Evolutionary conservation across 73 alveolate genomes (phyloP), one percentile per base, ranked within the genome.

Genomic region (Durusdinium trenchii): DNA sequence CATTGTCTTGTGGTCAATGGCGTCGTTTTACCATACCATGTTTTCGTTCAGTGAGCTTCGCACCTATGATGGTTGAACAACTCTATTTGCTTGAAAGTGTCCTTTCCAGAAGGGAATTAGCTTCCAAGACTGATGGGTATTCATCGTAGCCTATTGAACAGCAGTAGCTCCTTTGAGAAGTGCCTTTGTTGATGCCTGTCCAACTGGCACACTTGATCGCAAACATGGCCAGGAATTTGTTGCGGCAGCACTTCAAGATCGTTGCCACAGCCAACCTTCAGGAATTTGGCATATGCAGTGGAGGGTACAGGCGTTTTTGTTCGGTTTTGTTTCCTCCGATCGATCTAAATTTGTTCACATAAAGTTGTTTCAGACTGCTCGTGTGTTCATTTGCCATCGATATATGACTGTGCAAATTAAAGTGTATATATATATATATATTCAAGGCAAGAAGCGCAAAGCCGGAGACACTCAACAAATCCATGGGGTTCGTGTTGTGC

Each of bases 171-270:
- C 91, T 43, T 81, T n/a, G 26, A 35, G 54, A n/a, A 2, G 79
- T 64, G 10, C 79, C 79, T 43, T 64, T 38, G 79, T 64, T 64
- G 79, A 64, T 64, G 79, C 45, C 79, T 43, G 79, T 32, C 79
- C 79, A 64, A 43, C 79, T 64, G 79, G 79, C 79, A 30, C 79
- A 64, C 36, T 64, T 64, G 36, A 64, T 64, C 10, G 79, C 79
- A 30, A 64, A 64, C 42, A 38, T 32, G 79, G 79, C 79, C 42
- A 64, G 79, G n/a, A 64, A 64, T 7, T 38, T 43, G n/a, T 14
- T 7, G 9, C 45, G 36, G 79, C 43, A 18, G 79, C 79, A 64
- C 45, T 43, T 7, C n/a, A 64, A 43, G 45, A 64, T 12, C 28
- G 79, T 12, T 38, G 28, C 18, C 20, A 64, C 42, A 30, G 45